A percentile compares a stretch with the other conserved stretches of the same genome.
These are phyloP conservation scores for Xylariaceae sp. DNA, from an alignment of 2,329 filamentous ascomycete genomes.

Conservation along the genomic window DNA sequence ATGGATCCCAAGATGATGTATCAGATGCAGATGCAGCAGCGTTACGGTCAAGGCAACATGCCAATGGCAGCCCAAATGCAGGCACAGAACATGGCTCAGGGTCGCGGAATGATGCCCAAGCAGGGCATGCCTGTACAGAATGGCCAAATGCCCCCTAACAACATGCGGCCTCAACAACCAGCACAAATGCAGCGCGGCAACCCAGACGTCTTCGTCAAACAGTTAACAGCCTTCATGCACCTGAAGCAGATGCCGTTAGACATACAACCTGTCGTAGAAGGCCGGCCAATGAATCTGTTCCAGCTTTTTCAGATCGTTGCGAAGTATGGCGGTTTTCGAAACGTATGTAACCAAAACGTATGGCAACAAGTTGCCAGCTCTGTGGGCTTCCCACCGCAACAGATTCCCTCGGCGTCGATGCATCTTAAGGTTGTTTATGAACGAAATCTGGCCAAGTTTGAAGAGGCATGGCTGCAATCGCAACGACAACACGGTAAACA, in stretches of 20 bases:
- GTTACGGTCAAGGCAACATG: slow-evolving; percentile 62
- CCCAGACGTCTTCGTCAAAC: slow-evolving; percentile 72
- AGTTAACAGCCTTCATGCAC: slow-evolving; percentile 74
- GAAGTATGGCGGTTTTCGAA: slow-evolving; percentile 74
- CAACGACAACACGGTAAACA: slow-evolving; percentile 55
- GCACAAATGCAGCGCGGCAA: slow-evolving; percentile 42
- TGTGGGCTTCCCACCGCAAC: slow-evolving; percentile 59
- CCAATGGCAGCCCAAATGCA: slow-evolving; percentile 53
- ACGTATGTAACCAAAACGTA: slow-evolving; percentile 64
- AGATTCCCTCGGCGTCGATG: slow-evolving; percentile 63
- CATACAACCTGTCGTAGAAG: slow-evolving; percentile 67
- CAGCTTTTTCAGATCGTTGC: slow-evolving; percentile 75
- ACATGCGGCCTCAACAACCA: slow-evolving; percentile 47
- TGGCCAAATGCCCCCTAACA: slow-evolving; percentile 51
- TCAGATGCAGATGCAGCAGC: slow-evolving; percentile 79
- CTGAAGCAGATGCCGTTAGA: slow-evolving; percentile 72
- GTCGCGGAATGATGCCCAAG: slow-evolving; percentile 53
- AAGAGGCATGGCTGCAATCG: slow-evolving; percentile 62
- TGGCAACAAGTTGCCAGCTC: slow-evolving; percentile 73
- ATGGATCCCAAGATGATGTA: slow-evolving; percentile 74
- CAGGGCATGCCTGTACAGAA: slow-evolving; percentile 53
- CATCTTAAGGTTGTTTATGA: slow-evolving; percentile 75
- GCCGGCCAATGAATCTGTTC: slow-evolving; percentile 71
- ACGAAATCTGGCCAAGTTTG: slow-evolving; percentile 72
- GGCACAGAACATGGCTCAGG: slow-evolving; percentile 37